phyloP scores from a whole-genome alignment of 2,329 filamentous ascomycete species.

The Lachnellula hyalina region DNA sequence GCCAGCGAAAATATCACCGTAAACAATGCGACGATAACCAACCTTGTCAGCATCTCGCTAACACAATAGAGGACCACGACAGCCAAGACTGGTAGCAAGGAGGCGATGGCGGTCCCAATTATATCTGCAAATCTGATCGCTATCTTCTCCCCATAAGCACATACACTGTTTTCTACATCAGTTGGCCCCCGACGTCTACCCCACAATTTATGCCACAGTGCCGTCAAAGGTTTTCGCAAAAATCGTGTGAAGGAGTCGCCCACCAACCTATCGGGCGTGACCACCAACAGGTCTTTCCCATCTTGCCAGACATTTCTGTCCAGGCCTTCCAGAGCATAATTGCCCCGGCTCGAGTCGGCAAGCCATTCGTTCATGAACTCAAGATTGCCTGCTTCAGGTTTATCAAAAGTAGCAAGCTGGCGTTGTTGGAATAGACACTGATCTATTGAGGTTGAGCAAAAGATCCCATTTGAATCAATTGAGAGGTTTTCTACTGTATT shows the following conservation, averaged over 20 bases:
- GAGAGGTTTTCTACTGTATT: neutral
- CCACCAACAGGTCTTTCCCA: neutral
- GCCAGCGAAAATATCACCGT: constrained; percentile 15
- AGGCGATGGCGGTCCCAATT: neutral
- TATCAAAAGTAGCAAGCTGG: neutral
- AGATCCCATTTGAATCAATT: neutral
- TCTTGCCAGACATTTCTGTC: neutral
- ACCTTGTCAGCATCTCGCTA: constrained; percentile 1
- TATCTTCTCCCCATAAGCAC: neutral
- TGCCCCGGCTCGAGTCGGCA: neutral
- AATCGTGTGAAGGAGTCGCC: neutral
- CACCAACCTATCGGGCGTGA: neutral
- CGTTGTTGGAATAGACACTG: constrained; percentile 1
- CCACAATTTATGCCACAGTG: neutral
- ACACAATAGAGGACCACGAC: constrained; percentile 7
- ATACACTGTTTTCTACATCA: neutral
- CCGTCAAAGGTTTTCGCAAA: neutral
- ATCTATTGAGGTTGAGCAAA: neutral
- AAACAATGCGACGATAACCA: constrained; percentile 16
- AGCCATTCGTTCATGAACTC: neutral
- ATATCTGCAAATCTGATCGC: neutral
- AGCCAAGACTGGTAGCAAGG: neutral
- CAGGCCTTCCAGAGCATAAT: neutral
- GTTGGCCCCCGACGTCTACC: neutral
- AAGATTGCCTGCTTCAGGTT: neutral